phyloP scores from a whole-genome alignment of 2,329 filamentous ascomycete genomes.

The Huntiella savannae region DNA sequence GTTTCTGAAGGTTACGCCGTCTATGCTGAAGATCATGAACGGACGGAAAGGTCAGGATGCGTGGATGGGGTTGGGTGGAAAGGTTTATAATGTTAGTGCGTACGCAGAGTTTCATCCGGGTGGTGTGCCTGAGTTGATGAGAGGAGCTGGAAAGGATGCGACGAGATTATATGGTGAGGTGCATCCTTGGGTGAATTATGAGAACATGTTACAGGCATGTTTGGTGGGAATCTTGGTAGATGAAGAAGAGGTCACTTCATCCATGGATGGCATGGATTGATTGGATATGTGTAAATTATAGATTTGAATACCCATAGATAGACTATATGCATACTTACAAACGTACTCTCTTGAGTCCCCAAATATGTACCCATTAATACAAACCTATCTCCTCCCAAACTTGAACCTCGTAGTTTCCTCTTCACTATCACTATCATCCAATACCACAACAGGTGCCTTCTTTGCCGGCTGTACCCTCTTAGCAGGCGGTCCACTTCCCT shows the following conservation, averaged over 20 bases:
- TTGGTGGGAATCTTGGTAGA: constrained; percentile 44
- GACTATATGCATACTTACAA: not conserved
- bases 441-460: constrained; percentile 17
- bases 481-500: constrained; percentile 6
- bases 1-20: constrained; percentile 61
- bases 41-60: constrained; percentile 71
- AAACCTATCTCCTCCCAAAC: constrained; percentile 27
- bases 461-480: constrained; percentile 16
- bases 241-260: constrained; percentile 29
- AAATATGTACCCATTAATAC: not conserved
- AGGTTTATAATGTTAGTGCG: constrained; percentile 84
- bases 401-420: constrained; percentile 34
- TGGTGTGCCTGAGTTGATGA: constrained; percentile 53
- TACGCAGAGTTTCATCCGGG: constrained; percentile 86
- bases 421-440: constrained; percentile 29
- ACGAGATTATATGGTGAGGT: constrained; percentile 46
- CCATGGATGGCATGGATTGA: constrained; percentile 44
- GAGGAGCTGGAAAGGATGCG: constrained; percentile 41
- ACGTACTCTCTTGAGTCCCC: too few relatives aligned
- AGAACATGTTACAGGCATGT: constrained; percentile 47
- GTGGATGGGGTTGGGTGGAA: constrained; percentile 77
- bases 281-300: not conserved
- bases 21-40: constrained; percentile 57
- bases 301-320: constrained; percentile 1
- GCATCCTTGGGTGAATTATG: constrained; percentile 55